phyloP scores from a whole-genome alignment of 2,329 filamentous ascomycete genomes.

The Fusarium continuum region DNA sequence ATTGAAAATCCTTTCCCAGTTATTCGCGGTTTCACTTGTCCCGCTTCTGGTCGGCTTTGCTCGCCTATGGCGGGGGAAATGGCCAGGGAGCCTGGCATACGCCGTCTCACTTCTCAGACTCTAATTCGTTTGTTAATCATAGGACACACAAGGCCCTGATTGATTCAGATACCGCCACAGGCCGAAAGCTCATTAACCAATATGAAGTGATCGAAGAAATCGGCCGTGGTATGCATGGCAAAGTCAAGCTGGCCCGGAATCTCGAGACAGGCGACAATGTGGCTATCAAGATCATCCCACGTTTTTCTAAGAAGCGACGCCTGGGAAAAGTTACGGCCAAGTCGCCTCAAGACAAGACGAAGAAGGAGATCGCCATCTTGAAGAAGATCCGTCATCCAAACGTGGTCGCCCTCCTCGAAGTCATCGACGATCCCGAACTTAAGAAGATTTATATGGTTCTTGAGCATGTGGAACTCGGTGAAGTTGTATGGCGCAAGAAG shows the following conservation, averaged over 20 bases:
- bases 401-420: slow-evolving; percentile 92
- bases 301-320: slow-evolving; percentile 91
- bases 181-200: slow-evolving; percentile 95
- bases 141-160: slow-evolving; percentile 91
- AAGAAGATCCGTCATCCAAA: slow-evolving; percentile 99
- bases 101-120: slow-evolving; percentile 20
- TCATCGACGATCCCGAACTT: slow-evolving; percentile 94
- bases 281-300: slow-evolving; percentile 97
- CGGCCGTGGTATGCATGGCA: slow-evolving; percentile 93
- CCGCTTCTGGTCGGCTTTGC: slow-evolving; percentile 3
- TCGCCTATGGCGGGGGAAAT: slow-evolving; percentile 15
- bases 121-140: slow-evolving; percentile 26
- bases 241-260: slow-evolving; percentile 93
- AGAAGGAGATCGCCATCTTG: slow-evolving; percentile 95
- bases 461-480: slow-evolving; percentile 92
- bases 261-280: slow-evolving; percentile 79
- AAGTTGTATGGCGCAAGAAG: slow-evolving; percentile 93
- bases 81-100: slow-evolving; percentile 16
- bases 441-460: slow-evolving; percentile 99
- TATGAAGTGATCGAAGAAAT: slow-evolving; percentile 98
- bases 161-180: slow-evolving; percentile 87
- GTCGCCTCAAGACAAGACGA: slow-evolving; percentile 80
- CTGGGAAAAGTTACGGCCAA: slow-evolving; percentile 80
- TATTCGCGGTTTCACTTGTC: not conserved
- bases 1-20: not conserved